phyloP scores from a whole-genome alignment of 306 rosid species.

The Cucumis melo region DNA sequence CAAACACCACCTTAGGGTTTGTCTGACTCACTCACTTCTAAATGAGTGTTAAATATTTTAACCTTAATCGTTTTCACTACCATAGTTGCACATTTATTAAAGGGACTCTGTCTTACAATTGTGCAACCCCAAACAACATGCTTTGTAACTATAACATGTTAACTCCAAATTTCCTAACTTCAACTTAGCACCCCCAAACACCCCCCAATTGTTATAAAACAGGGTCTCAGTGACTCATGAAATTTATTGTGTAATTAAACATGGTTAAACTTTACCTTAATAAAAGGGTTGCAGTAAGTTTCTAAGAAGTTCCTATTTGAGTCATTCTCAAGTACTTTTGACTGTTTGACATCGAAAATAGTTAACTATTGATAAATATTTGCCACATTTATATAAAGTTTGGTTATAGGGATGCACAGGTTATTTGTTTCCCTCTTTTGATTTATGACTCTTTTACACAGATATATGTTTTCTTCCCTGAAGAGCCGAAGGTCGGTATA shows the following conservation, averaged over 20 bases:
- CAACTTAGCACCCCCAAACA: too few relatives aligned
- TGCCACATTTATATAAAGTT: neutral
- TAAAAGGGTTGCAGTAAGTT: neutral
- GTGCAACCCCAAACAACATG: too few relatives aligned
- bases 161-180: too few relatives aligned
- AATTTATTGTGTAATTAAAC: neutral
- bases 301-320: neutral
- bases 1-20: too few relatives aligned
- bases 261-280: neutral
- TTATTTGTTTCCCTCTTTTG: neutral
- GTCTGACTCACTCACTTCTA: too few relatives aligned
- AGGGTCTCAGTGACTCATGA: neutral
- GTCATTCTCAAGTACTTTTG: neutral
- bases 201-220: too few relatives aligned
- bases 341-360: neutral
- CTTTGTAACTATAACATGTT: too few relatives aligned
- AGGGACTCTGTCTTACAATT: too few relatives aligned
- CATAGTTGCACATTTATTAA: too few relatives aligned
- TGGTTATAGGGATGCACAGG: neutral
- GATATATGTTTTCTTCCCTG: constrained; percentile 73
- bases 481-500: constrained; percentile 46
- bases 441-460: constrained; percentile 3
- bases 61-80: too few relatives aligned
- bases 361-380: neutral
- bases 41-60: too few relatives aligned